Evolutionary conservation across 306 rosid species (phyloP).

Genomic region (Gastrolobium villosum): DNA sequence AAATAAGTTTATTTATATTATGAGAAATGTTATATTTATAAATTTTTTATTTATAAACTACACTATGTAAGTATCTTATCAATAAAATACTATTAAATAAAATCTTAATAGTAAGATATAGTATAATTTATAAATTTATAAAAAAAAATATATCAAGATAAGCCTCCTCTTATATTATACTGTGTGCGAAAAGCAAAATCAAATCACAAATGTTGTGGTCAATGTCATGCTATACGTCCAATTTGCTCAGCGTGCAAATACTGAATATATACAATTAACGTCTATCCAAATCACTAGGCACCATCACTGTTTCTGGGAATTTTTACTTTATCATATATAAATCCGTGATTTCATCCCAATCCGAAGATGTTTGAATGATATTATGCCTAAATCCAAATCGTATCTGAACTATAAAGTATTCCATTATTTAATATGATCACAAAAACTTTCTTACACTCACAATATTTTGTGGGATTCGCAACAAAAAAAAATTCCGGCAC

Average conservation of each 20-base stretch:
- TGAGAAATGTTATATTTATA: no score
- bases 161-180: neutral
- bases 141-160: no score
- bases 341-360: neutral
- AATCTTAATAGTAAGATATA: no score
- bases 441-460: no score
- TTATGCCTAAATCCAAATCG: conserved; percentile 17
- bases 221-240: conserved; percentile 23
- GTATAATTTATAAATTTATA: no score
- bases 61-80: no score
- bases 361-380: neutral
- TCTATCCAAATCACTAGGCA: conserved; percentile 33
- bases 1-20: no score
- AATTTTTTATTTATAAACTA: no score
- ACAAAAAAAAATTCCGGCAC: no score
- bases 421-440: no score
- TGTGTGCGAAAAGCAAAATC: conserved; percentile 9
- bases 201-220: conserved; percentile 35
- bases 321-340: neutral
- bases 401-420: conserved; percentile 17
- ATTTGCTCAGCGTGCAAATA: conserved; percentile 24
- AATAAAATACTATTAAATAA: no score
- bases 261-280: conserved; percentile 25
- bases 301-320: conserved; percentile 21
- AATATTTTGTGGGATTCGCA: no score